Base-by-base conservation (phyloP, 1,284 basidiomycete species). In the Taiwanofungus camphoratus region DNA sequence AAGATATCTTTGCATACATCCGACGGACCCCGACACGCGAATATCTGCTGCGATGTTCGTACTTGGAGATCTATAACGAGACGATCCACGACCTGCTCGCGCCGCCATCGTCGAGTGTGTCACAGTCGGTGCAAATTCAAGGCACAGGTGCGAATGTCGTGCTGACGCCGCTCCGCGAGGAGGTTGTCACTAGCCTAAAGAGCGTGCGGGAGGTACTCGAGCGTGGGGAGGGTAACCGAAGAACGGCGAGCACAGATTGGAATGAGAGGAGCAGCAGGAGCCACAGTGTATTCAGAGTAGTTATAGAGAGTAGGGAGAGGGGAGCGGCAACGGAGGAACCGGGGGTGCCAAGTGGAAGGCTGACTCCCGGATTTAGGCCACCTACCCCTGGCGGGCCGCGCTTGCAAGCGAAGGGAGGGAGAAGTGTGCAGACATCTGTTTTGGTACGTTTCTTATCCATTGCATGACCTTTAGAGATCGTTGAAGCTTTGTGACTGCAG, bases 61-160 rank as follows among this genome's bases (percentile, higher is more conserved):
- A 97, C 61, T 79, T 98, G 34, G 94, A 98, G 57, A 92, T 98
- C 41, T 98, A 97, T 70, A 99, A 99, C 64, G 95, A 99, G 64
- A 76, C 80, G 0, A 87, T 99, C 48, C 79, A 91, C 50, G 93
- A 94, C 57, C 68, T 93, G 3, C 77, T 94, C 21, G 84, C 89
- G 1, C 87, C 90, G 0, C 76, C 81, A 4, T 78, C 77, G 13
- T 76, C 74, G 2, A 72, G 74, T n/a, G 71, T 76, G 13, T 58
- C 61, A 1, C 77, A 77, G 44, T 77, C 78, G 2, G 84, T 88
- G 1, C 81, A 86, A 51, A 76, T 90, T 7, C 77, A 87, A 48
- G 83, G 82, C 12, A 66, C 63, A 5, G 78, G 79, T 1, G 56
- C 63, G 12, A 77, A 82, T 49, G 62, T 83, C 13, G 65, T 79